Conservation (phyloP, 2,329 filamentous ascomycete species). For the Fusarium dlaminii region DNA sequence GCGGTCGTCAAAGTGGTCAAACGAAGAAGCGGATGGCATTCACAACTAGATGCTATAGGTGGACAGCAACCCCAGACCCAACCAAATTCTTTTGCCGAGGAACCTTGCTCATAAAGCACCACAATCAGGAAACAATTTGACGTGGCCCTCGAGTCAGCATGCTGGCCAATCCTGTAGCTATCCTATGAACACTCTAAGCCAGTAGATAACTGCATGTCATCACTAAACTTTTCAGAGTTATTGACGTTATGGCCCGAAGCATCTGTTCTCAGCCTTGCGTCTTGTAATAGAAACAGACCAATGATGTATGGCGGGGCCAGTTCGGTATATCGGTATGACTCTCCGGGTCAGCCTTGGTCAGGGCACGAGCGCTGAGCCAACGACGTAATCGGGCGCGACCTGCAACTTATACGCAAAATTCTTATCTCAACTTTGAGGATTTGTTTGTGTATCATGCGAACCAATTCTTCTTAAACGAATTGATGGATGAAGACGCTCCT, state of each 20-base stretch:
- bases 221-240: background rate
- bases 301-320: constrained; percentile 31
- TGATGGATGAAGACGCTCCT: constrained; percentile 45
- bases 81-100: constrained; percentile 8
- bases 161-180: background rate
- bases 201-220: background rate
- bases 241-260: background rate
- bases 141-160: background rate
- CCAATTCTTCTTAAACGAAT: constrained; percentile 10
- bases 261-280: constrained; percentile 26
- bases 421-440: constrained; percentile 1
- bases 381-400: constrained; percentile 37
- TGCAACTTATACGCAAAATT: constrained; percentile 24
- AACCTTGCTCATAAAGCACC: constrained; percentile 5
- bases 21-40: background rate
- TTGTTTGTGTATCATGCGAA: constrained; percentile 31
- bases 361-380: constrained; percentile 28
- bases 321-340: constrained; percentile 22
- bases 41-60: background rate
- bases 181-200: background rate
- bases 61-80: constrained; percentile 7
- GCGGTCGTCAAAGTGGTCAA: background rate
- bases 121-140: constrained; percentile 21
- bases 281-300: constrained; percentile 9
- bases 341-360: constrained; percentile 37